Evolutionary conservation across 1,284 basidiomycete species (phyloP).

Genomic region (Trametes hirsuta): DNA sequence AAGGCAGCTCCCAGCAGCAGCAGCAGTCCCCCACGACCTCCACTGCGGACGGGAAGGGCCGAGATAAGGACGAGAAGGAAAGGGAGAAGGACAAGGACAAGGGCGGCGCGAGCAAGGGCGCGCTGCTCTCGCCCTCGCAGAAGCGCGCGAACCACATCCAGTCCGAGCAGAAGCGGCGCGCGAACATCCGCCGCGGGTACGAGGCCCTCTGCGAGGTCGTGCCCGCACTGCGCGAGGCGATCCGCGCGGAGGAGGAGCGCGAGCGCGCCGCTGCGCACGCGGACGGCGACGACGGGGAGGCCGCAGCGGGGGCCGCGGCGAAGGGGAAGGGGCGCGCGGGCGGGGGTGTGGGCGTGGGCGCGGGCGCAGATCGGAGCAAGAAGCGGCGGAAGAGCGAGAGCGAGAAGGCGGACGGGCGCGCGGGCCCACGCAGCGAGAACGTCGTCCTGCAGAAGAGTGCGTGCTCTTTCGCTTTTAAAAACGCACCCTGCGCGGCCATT

Average conservation of each 20-base stretch:
- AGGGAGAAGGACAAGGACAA: background rate
- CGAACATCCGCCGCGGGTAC: constrained; percentile 87
- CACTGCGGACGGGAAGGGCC: background rate
- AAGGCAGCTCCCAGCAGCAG: background rate
- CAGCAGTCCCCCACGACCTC: background rate
- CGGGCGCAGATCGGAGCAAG: constrained; percentile 33
- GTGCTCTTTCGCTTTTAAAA: constrained; percentile 34
- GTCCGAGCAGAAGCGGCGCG: constrained; percentile 88
- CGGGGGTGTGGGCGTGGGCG: background rate
- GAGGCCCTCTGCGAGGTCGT: constrained; percentile 82
- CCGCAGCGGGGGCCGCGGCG: constrained; percentile 1
- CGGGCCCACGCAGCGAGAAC: constrained; percentile 85
- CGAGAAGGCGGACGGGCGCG: constrained; percentile 76
- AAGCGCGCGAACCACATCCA: constrained; percentile 95
- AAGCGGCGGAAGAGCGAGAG: constrained; percentile 42
- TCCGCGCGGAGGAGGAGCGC: constrained; percentile 64
- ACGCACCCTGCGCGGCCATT: background rate
- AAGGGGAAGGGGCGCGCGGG: constrained; percentile 24
- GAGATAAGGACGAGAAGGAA: background rate
- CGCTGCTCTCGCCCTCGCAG: constrained; percentile 58
- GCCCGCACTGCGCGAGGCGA: constrained; percentile 79
- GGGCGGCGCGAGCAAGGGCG: constrained; percentile 28
- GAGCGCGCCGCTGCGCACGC: constrained; percentile 23
- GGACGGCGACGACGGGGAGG: constrained; percentile 4
- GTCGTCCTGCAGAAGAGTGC: constrained; percentile 82